Conservation (phyloP, 306 rosid genomes). For the Sindora glabra region DNA sequence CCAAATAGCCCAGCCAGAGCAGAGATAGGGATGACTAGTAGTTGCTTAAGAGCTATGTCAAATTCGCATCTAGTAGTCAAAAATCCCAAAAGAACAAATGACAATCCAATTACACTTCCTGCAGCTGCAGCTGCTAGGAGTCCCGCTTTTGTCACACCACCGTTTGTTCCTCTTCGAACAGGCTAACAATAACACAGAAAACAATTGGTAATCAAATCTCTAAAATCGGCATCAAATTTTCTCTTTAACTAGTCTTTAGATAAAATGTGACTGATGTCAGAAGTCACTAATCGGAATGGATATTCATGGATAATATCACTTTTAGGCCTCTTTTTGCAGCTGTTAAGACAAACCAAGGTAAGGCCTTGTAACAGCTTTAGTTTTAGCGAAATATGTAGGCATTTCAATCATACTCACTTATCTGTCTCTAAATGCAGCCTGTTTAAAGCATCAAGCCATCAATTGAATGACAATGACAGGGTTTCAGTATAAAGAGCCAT, state of each 20-base stretch:
- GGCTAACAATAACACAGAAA: constrained; percentile 34
- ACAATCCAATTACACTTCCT: constrained; percentile 60
- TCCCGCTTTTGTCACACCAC: constrained; percentile 80
- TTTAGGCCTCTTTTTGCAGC: not conserved
- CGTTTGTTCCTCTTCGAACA: constrained; percentile 88
- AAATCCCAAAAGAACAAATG: constrained; percentile 54
- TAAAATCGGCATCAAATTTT: not conserved
- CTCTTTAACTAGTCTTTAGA: not conserved
- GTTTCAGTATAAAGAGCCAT: no score
- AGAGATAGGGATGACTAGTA: constrained; percentile 67
- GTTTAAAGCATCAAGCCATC: no score
- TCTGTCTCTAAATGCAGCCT: no score
- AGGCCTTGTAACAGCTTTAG: not conserved
- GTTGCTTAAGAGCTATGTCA: constrained; percentile 56
- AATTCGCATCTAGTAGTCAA: constrained; percentile 39
- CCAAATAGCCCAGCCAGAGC: constrained; percentile 64
- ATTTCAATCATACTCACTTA: no score
- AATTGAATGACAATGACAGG: no score
- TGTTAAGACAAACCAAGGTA: not conserved
- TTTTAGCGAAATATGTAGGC: no score
- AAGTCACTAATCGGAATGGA: not conserved
- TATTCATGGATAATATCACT: not conserved
- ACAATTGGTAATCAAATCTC: constrained; percentile 3
- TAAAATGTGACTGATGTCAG: not conserved
- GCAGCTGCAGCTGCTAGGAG: constrained; percentile 79